Base-by-base conservation (phyloP, 257 asterid species). In the Perilla frutescens region DNA sequence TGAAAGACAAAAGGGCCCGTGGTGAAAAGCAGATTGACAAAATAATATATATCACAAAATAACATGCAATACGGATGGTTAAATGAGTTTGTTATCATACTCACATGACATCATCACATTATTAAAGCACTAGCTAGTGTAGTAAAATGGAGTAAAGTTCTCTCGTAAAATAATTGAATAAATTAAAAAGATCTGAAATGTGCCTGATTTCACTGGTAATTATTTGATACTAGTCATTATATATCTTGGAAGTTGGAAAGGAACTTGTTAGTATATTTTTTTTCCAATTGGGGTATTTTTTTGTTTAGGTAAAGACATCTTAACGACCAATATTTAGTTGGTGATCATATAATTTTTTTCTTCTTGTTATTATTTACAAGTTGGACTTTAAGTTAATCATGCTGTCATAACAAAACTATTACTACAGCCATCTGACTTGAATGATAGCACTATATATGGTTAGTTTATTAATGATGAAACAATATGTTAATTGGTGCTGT, bases 311-410 rank as follows among this genome's bases (percentile, higher is more conserved):
- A 11, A 31, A 34, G n/a, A 13, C 47, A 66, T 66, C 60, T 10
- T 45, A 20, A 20, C 26, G 2, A 10, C 36, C 69, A 49, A 8
- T n/a, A n/a, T 3, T 29, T 32, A 6, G 10, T 37, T 0, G 26
- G 26, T 13, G 5, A 5, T 6, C 36, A 65, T n/a, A 47, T 47
- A 2, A 3, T 1, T 15, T 20, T 20, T 9, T 44, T 2, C 6
- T 3, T 29, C 10, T n/a, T 48, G 4, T 3, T 13, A 29, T 7
- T 12, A 47, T 36, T 10, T 71, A 60, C 76, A 48, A 14, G 69
- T 72, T 48, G 76, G 61, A 40, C 4, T 36, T 49, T 48, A 14
- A 71, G 29, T 45, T 44, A 71, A 44, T 6, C 49, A 57, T 58
- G 54, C 43, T 1, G 48, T 70, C 11, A 6, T 70, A 56, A 54